Evolutionary conservation across 176 grass and related monocot genomes (phyloP).

Genomic region (Musa troglodytarum): DNA sequence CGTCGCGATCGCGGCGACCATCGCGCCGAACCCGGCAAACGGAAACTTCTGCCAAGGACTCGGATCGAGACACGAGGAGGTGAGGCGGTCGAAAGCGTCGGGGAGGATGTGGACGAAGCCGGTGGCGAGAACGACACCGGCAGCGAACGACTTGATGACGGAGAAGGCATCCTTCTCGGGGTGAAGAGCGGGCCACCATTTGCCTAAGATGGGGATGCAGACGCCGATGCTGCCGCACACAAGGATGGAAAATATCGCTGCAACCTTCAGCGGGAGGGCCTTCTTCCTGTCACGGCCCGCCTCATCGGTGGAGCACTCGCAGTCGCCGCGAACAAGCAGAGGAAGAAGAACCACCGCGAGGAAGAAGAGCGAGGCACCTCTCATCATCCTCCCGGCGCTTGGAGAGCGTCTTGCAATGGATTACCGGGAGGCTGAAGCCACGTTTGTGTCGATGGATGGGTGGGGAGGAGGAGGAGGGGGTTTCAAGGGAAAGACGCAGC

Average conservation of each 20-base stretch:
- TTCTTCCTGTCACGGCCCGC: background rate
- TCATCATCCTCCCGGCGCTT: background rate
- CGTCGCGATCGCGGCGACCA: conserved; percentile 23
- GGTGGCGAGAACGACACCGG: conserved; percentile 7
- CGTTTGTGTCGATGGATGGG: no score
- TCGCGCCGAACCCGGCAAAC: conserved; percentile 1
- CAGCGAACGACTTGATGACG: conserved; percentile 8
- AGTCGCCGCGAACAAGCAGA: background rate
- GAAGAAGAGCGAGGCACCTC: background rate
- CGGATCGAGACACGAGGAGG: background rate
- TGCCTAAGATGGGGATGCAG: conserved; percentile 7
- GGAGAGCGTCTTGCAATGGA: no score
- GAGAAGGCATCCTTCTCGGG: background rate
- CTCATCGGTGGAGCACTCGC: background rate
- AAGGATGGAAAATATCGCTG: conserved; percentile 2
- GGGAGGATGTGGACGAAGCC: conserved; percentile 9
- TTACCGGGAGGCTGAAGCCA: no score
- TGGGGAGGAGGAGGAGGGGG: no score
- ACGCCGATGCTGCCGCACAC: background rate
- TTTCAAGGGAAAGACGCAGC: no score
- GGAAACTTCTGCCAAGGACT: background rate
- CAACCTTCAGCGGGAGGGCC: background rate
- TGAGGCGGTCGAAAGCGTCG: background rate
- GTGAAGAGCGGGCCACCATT: background rate
- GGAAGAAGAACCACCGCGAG: background rate